A percentile compares a stretch with the other conserved stretches of the same genome.
Conservation (phyloP, 176 grass and related monocot species). For the Zoysia japonica region DNA sequence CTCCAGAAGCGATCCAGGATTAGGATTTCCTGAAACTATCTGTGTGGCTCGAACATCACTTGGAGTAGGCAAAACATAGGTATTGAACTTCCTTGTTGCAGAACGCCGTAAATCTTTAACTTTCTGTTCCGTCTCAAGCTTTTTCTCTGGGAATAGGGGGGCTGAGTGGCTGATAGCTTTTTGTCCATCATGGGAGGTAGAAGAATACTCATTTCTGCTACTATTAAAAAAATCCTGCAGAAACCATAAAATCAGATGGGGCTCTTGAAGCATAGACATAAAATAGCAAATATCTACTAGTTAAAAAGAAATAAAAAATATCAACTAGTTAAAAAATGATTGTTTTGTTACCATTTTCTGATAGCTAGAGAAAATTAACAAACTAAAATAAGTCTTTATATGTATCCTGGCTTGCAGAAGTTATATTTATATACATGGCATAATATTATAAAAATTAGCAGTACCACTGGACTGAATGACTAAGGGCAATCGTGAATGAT, state of each 20-base stretch:
- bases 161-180: constrained; percentile 72
- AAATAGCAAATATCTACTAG: not conserved
- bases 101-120: constrained; percentile 67
- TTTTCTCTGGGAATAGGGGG: constrained; percentile 78
- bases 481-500: not conserved
- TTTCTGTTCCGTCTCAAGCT: constrained; percentile 59
- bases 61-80: constrained; percentile 87
- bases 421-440: not conserved
- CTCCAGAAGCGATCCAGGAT: constrained; percentile 46
- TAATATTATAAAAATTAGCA: constrained; percentile 4
- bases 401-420: not conserved
- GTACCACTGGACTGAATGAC: not conserved
- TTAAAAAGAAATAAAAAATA: not conserved
- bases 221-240: constrained; percentile 67
- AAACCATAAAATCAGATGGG: constrained; percentile 35
- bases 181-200: constrained; percentile 42
- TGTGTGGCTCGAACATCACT: constrained; percentile 54
- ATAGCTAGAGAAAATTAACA: not conserved
- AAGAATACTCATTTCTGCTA: constrained; percentile 57
- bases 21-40: constrained; percentile 46
- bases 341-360: not conserved
- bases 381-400: not conserved
- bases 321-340: not conserved
- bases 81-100: constrained; percentile 74
- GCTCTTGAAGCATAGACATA: not conserved